phyloP scores from a whole-genome alignment of 352 stramenopile genomes.

The Globisporangium parvum region DNA sequence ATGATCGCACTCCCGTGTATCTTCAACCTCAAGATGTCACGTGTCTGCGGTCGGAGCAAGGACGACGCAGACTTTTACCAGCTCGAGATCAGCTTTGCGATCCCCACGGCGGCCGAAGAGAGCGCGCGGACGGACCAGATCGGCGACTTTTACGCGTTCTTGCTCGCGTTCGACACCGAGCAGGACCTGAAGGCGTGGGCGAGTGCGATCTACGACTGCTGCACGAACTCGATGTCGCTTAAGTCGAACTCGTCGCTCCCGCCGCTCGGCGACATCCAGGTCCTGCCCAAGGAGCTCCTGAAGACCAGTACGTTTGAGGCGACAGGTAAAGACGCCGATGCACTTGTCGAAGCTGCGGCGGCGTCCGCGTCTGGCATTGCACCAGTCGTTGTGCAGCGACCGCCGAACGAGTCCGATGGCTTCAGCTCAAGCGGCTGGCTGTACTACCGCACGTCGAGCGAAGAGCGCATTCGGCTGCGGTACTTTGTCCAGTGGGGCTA shows the following conservation, averaged over 20 bases:
- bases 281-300: constrained; percentile 77
- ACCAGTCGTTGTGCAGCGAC: constrained; percentile 6
- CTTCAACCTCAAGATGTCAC: constrained; percentile 75
- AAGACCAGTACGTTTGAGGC: constrained; percentile 77
- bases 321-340: constrained; percentile 33
- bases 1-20: constrained; percentile 80
- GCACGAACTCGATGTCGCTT: constrained; percentile 85
- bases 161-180: constrained; percentile 77
- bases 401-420: constrained; percentile 11
- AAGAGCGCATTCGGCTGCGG: constrained; percentile 74
- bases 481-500: constrained; percentile 88
- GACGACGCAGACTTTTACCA: constrained; percentile 79
- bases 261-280: constrained; percentile 65
- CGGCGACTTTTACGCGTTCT: constrained; percentile 71
- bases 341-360: constrained; percentile 17
- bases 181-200: constrained; percentile 69
- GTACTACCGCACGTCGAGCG: constrained; percentile 78
- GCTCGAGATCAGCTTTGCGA: constrained; percentile 77
- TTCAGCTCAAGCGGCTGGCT: constrained; percentile 81
- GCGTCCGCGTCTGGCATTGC: constrained; percentile 13
- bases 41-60: constrained; percentile 62
- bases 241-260: constrained; percentile 55
- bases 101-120: constrained; percentile 52
- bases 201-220: constrained; percentile 76
- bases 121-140: constrained; percentile 60